phyloP scores from a whole-genome alignment of 345 rosid genomes.

The Erodium maritimum region DNA sequence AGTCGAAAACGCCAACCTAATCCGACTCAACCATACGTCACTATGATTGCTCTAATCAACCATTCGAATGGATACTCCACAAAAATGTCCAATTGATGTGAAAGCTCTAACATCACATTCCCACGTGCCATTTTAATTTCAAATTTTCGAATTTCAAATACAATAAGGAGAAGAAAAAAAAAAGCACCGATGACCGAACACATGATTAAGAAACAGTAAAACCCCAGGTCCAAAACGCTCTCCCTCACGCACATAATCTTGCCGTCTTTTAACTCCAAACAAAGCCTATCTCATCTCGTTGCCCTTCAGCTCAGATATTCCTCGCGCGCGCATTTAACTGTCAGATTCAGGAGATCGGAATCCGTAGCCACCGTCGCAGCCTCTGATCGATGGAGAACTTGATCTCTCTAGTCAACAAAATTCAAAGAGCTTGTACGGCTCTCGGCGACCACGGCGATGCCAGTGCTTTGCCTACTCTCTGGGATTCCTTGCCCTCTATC shows the following conservation, averaged over 20 bases:
- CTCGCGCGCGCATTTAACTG: constrained; percentile 8
- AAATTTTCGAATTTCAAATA: neutral
- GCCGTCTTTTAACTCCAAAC: too few species aligned
- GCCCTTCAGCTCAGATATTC: neutral
- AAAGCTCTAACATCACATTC: too few species aligned
- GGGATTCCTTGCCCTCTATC: constrained; percentile 95
- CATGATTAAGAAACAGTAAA: neutral
- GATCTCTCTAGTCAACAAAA: constrained; percentile 86
- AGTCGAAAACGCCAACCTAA: too few species aligned
- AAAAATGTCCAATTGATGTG: too few species aligned
- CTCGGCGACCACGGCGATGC: constrained; percentile 95
- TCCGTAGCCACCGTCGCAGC: neutral
- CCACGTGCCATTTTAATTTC: neutral
- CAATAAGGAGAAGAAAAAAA: too few species aligned
- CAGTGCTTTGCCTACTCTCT: constrained; percentile 83
- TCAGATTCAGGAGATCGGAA: constrained; percentile 18
- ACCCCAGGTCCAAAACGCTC: neutral
- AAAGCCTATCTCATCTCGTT: neutral
- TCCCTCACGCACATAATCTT: neutral
- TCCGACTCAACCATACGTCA: too few species aligned
- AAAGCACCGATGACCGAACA: neutral
- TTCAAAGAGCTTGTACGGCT: constrained; percentile 99
- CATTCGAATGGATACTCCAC: too few species aligned
- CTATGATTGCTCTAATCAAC: too few species aligned
- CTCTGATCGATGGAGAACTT: constrained; percentile 60